Conservation (phyloP, 495 filamentous ascomycete species). For the Achaetomiella virescens region DNA sequence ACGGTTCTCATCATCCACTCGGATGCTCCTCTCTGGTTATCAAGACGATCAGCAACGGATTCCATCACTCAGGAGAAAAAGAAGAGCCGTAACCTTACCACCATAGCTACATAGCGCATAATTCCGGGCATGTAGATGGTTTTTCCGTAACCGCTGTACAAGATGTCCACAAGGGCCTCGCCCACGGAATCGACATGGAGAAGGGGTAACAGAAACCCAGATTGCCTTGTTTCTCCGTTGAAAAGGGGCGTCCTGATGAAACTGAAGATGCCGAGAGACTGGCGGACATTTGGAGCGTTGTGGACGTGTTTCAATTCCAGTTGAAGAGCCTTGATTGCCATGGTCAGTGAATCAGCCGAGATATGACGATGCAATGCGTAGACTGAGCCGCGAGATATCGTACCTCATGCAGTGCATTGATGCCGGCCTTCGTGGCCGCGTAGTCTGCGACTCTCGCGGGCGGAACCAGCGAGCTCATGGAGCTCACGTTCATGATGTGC, state of each 20-base stretch:
- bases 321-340: too few species aligned
- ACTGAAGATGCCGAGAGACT: slow-evolving; percentile 27
- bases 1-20: not conserved
- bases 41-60: too few species aligned
- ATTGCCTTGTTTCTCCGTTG: slow-evolving; percentile 24
- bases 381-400: too few species aligned
- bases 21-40: not conserved
- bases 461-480: slow-evolving; percentile 16
- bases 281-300: too few species aligned
- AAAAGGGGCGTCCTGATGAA: slow-evolving; percentile 35
- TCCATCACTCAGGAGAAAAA: not conserved
- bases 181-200: slow-evolving; percentile 34
- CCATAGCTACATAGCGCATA: slow-evolving; percentile 27
- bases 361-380: too few species aligned
- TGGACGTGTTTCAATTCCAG: too few species aligned
- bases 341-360: too few species aligned
- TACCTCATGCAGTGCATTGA: slow-evolving; percentile 25
- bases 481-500: slow-evolving; percentile 22
- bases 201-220: slow-evolving; percentile 31
- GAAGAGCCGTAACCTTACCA: slow-evolving; percentile 22
- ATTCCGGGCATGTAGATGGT: slow-evolving; percentile 31
- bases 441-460: slow-evolving; percentile 22
- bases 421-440: slow-evolving; percentile 20
- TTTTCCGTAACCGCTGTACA: slow-evolving; percentile 30
- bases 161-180: slow-evolving; percentile 28